A percentile compares a stretch with the other conserved stretches of the same genome.
phyloP scores from a whole-genome alignment of 257 asterid genomes.

The Lycium ferocissimum region DNA sequence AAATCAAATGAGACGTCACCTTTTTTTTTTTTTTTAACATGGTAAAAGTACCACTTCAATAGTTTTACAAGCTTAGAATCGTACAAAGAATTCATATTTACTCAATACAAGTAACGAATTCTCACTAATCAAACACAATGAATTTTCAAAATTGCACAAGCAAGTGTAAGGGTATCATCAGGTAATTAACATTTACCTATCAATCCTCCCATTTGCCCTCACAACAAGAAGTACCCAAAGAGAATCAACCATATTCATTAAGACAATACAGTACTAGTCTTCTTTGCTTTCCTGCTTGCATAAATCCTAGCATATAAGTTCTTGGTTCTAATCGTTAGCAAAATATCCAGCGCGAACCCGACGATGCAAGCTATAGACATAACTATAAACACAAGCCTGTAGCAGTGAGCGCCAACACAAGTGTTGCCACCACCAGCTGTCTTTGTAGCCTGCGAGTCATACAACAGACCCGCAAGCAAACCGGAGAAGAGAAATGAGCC shows the following conservation, averaged over 20 bases:
- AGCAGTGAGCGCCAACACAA: conserved; percentile 52
- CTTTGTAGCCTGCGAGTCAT: conserved; percentile 47
- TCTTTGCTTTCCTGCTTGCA: conserved; percentile 44
- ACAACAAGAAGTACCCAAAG: not conserved
- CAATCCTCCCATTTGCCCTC: conserved; percentile 7
- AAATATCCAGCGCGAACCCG: conserved; percentile 50
- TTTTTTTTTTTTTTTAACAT: not conserved
- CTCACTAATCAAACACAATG: not conserved
- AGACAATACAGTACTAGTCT: conserved; percentile 30
- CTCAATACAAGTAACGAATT: not conserved
- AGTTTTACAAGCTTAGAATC: not conserved
- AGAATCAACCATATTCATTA: not conserved
- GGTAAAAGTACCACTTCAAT: not conserved
- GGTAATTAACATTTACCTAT: not conserved
- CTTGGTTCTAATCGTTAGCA: conserved; percentile 45
- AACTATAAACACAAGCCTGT: conserved; percentile 52
- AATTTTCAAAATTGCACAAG: not conserved
- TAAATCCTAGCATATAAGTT: conserved; percentile 43
- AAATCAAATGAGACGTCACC: not conserved
- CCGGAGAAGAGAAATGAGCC: conserved; percentile 64
- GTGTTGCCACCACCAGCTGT: conserved; percentile 50
- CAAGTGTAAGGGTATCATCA: conserved; percentile 14
- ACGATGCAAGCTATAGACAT: conserved; percentile 52
- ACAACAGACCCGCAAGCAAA: conserved; percentile 49
- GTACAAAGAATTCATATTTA: not conserved